Evolutionary conservation across 2,329 filamentous ascomycete genomes (phyloP), one percentile per base, ranked within the genome.

Genomic region (Aspergillus versicolor): DNA sequence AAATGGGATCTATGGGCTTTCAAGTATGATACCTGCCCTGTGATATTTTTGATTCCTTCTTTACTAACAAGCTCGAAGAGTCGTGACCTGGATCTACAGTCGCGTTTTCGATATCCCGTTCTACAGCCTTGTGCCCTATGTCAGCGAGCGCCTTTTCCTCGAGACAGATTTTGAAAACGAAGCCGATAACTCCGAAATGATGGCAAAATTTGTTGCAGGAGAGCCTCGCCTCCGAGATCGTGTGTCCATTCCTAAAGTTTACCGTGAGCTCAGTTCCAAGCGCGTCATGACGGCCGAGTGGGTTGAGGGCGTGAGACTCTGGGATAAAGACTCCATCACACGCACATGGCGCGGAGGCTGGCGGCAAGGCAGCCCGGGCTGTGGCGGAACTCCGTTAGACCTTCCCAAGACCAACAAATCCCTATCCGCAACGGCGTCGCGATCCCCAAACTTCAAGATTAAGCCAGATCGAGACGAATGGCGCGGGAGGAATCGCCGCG

Each of bases 81-180:
- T 92, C 11, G 89, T 97, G 11, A 87, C 90, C 45, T 86, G 82
- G 73, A 84, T 92, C 27, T 97, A 96, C 70, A 90, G 90, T 1
- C 88, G 83, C 74, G 90, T 88, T 82, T 97, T 97, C 68, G 90
- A 96, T 67, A 83, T 99, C n/a, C 94, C 94, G 2, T 83, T 97
- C 24, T 95, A 96, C 72, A 90, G 85, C 52, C 79, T 97, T 13
- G 91, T 97, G 1, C 94, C 93, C 0, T 97, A 94, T 72, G 92
- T 97, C 67, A 90, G 88, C 43, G 93, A 97, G 73, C 86, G 94
- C n/a, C 79, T 99, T 15, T 85, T 89, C 77, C 83, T 97, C 3
- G 94, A 99, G 76, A 97, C 93, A 22, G 93, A 99, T 72, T 99
- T 99, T 66, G 79, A 89, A 63, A 93, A 94, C 67, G 94, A 99